Base-by-base conservation (phyloP, 257 asterid species). In the Fraxinus anomala region DNA sequence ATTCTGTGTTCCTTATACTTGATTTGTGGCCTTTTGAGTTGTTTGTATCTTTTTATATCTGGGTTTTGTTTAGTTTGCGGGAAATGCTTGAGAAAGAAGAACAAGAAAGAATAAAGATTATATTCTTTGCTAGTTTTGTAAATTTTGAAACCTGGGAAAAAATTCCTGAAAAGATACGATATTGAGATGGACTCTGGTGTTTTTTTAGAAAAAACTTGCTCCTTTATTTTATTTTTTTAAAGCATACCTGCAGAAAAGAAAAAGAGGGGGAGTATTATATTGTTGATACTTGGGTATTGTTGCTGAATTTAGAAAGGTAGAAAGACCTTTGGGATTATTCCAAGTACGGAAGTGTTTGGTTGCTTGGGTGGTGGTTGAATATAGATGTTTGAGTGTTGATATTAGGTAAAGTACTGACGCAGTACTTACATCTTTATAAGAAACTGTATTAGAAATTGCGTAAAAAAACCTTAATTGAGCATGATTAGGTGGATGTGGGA, bases 121-220 rank as follows among this genome's bases (percentile, higher is more conserved):
- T 61, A 10, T 31, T 44, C 31, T 71, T 68, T 74, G 73, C 26
- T 54, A 63, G 7, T 77, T 74, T 17, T 74, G 85, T 59, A 33
- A 24, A 74, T 51, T 56, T 59, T 65, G 68, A 23, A 73, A 42
- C 80, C 75, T 70, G 73, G 69, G 49, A 76, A 61, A 56, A 34
- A n/a, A 26, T 26, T 80, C 40, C 19, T 72, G 73, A 40, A 34
- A 78, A 75, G 67, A 34, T 70, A 73, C 54, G 72, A 71, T 84
- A 72, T 73, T 75, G 77, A 42, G 76, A 66, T 36, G 66, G 66
- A 47, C 73, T 75, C 37, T 10, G 49, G 36, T 44, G 34, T 47
- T 75, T 51, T 39, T 36, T 4, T 3, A 0, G 1, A 5, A 33
- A 33, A 33, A 6, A 42, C 7, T 37, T 37, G 9, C 44, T 39